phyloP scores from a whole-genome alignment of 176 grass and related monocot genomes.

The Aegilops tauschii region DNA sequence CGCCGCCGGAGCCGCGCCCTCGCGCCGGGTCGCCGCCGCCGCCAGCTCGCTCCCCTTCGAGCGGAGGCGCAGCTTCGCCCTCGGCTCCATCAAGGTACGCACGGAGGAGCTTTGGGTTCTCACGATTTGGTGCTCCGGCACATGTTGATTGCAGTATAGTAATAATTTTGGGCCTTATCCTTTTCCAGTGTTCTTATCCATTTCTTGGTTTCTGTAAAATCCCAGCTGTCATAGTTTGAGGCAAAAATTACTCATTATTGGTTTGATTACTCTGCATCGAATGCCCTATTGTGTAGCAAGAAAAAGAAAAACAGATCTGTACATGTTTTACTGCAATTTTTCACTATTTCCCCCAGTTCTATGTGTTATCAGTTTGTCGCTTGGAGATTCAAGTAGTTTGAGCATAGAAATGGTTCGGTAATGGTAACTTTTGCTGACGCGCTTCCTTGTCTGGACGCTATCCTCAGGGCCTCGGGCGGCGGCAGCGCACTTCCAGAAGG shows the following conservation, averaged over 20 bases:
- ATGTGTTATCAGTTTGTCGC: neutral
- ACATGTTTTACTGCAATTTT: neutral
- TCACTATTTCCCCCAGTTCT: neutral
- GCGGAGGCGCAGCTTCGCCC: constrained; percentile 22
- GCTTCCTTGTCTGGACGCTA: neutral
- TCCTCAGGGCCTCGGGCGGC: constrained; percentile 58
- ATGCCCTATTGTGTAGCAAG: neutral
- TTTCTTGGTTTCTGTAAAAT: neutral
- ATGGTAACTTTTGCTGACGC: neutral
- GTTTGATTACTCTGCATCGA: neutral
- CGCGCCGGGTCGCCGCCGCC: constrained; percentile 17
- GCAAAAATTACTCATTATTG: neutral
- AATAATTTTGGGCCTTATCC: neutral
- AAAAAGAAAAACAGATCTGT: neutral
- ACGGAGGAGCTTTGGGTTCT: neutral
- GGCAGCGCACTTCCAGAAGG: constrained; percentile 33
- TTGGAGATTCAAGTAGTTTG: neutral
- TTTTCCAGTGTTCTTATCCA: neutral
- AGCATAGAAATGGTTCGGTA: constrained; percentile 1
- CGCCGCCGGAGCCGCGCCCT: constrained; percentile 30
- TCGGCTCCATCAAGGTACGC: constrained; percentile 61
- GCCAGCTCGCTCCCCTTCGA: constrained; percentile 38
- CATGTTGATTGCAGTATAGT: too few relatives aligned
- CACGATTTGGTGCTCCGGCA: too few relatives aligned
- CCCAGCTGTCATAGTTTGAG: neutral